Evolutionary conservation across 768 basidiomycete species (phyloP), one percentile per base, ranked within the genome.

Genomic region (Steccherinum ochraceum): DNA sequence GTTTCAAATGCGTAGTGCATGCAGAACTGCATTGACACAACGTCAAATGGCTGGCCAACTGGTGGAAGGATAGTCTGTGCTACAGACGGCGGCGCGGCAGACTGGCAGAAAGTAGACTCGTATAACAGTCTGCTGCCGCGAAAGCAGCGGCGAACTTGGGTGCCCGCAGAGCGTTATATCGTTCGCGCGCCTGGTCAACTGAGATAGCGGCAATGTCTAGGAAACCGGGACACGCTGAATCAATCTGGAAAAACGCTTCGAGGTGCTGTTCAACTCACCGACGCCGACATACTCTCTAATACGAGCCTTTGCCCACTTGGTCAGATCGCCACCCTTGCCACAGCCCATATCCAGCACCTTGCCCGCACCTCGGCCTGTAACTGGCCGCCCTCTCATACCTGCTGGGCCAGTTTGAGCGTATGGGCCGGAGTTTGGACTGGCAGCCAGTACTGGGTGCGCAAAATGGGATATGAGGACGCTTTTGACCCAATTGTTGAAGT

Each of bases 401-500:
- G 63, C 55, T 52, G 25, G 48, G 57, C 56, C 52, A 57, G 52
- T 5, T 24, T 52, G 58, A 66, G 54, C 53, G 54, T 49, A 58
- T 2, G 47, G 24, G 4, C 55, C 55, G 20, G 30, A 18, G 45
- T 43, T 52, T 11, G 62, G 55, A 51, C 73, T 73, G 40, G 67
- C 66, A 26, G 73, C 67, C 30, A 92, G 74, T 25, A 73, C 83
- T 2, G 86, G 84, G 63, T 86, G 83, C 0, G 87, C 89, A 61
- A 90, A 96, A 48, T 88, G 88, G 7, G 87, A 84, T 62, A 99
- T 96, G 55, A 98, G 76, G 16, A 98, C 94, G 10, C 92, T 93
- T 67, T 99, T 99, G 59, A 98, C 87, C 96, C 96, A 99, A 72
- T 99, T 99, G 72, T 99, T 99, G 72, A 98, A 99, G 64, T 79